phyloP scores from a whole-genome alignment of 2,329 filamentous ascomycete species.

The Aspergillus tubingensis region DNA sequence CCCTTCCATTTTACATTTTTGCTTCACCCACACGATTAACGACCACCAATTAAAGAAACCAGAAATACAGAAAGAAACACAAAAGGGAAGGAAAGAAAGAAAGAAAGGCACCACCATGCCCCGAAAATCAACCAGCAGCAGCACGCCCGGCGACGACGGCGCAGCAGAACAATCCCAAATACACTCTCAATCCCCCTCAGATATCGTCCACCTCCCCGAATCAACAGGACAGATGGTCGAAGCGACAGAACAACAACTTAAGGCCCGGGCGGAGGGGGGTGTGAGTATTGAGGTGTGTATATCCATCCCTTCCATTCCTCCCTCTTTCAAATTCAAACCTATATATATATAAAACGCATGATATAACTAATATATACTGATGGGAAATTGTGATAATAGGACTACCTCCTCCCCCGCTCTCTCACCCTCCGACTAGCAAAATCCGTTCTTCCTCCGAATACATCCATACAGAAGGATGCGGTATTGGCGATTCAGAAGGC shows the following conservation, averaged over 20 bases:
- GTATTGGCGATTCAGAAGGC: slow-evolving; percentile 65
- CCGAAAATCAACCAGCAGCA: slow-evolving; percentile 39
- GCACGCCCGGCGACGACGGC: slow-evolving; percentile 13
- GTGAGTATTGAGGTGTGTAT: slow-evolving; percentile 43
- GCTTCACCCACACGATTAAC: too few relatives aligned
- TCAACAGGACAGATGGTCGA: slow-evolving; percentile 27
- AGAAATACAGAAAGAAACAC: too few relatives aligned
- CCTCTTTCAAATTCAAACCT: too few relatives aligned
- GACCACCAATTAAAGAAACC: too few relatives aligned
- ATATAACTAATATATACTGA: neutral
- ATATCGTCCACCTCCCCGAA: slow-evolving; percentile 2
- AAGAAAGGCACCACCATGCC: slow-evolving; percentile 25
- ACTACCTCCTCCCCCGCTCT: slow-evolving; percentile 64
- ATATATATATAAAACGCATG: too few relatives aligned
- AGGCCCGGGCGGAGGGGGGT: slow-evolving; percentile 40
- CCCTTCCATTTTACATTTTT: too few relatives aligned
- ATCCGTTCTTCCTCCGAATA: slow-evolving; percentile 65
- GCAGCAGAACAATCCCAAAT: slow-evolving; percentile 13
- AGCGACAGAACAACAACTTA: slow-evolving; percentile 43
- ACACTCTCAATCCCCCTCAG: neutral
- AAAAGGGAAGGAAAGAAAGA: too few relatives aligned
- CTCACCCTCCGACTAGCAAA: slow-evolving; percentile 64
- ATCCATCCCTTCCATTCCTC: neutral
- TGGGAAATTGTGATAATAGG: slow-evolving; percentile 40
- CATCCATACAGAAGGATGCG: slow-evolving; percentile 66